Percentiles rank a stretch among this genome's conserved stretches.
Evolutionary conservation across 2,329 filamentous ascomycete species (phyloP).

Genomic region (Penicillium sp.): DNA sequence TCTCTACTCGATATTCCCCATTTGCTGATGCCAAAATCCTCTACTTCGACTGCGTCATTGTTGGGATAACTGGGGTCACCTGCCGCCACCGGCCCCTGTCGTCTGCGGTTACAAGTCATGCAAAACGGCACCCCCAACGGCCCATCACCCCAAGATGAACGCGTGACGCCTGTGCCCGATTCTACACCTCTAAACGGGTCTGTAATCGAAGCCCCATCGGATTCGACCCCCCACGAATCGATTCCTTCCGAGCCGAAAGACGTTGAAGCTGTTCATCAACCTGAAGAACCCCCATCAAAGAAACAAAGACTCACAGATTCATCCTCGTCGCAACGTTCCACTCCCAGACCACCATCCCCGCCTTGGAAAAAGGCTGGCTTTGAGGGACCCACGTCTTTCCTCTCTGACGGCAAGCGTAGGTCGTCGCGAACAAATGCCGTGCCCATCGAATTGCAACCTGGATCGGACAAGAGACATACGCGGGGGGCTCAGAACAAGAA

Average conservation of each 20-base stretch:
- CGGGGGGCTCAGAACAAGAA: constrained; percentile 38
- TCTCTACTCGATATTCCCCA: constrained; percentile 30
- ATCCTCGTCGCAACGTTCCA: constrained; percentile 33
- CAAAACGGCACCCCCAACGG: constrained; percentile 45
- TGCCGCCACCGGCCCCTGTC: constrained; percentile 40
- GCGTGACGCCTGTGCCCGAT: constrained; percentile 32
- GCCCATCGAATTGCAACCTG: constrained; percentile 47
- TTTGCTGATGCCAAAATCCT: constrained; percentile 41
- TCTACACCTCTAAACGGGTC: constrained; percentile 19
- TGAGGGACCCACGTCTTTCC: constrained; percentile 83
- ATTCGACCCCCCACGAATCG: constrained; percentile 22
- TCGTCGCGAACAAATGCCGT: constrained; percentile 55
- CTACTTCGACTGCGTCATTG: constrained; percentile 35
- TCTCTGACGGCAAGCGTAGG: constrained; percentile 60
- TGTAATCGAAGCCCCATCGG: constrained; percentile 18
- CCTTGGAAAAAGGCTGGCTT: constrained; percentile 88
- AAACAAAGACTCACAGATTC: constrained; percentile 43
- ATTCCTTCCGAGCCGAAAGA: constrained; percentile 28
- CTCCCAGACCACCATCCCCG: constrained; percentile 61
- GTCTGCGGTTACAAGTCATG: constrained; percentile 43
- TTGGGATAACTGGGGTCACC: constrained; percentile 47
- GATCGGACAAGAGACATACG: constrained; percentile 47
- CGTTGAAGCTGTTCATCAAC: constrained; percentile 27
- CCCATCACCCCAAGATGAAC: constrained; percentile 40
- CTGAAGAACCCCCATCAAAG: constrained; percentile 44